Percentiles rank a stretch among this genome's conserved stretches.
Evolutionary conservation across 768 basidiomycete genomes (phyloP).

Genomic region (Suillus alpinus): DNA sequence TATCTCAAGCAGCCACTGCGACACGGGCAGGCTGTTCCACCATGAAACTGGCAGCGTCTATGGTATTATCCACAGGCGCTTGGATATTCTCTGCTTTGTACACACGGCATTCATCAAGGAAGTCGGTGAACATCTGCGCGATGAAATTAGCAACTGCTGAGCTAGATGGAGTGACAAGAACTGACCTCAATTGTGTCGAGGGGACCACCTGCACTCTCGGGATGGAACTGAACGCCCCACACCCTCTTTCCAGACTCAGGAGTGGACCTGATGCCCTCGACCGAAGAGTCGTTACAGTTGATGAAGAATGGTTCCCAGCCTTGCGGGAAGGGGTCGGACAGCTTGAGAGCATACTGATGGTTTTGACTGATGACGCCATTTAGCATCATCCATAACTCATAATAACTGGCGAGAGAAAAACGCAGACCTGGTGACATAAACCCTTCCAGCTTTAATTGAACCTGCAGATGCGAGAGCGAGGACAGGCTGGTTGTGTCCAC

Average conservation of each 20-base stretch:
- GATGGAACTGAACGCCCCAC: slow-evolving; percentile 99
- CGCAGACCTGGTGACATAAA: slow-evolving; percentile 88
- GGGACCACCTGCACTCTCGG: slow-evolving; percentile 97
- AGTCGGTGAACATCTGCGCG: slow-evolving; percentile 89
- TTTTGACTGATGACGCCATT: slow-evolving; percentile 64
- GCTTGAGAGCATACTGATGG: slow-evolving; percentile 94
- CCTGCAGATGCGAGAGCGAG: slow-evolving; percentile 91
- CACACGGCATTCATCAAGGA: slow-evolving; percentile 75
- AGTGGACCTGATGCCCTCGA: slow-evolving; percentile 98
- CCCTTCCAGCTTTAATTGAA: slow-evolving; percentile 91
- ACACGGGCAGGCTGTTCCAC: slow-evolving; percentile 20
- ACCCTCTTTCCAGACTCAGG: slow-evolving; percentile 82
- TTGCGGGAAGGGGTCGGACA: slow-evolving; percentile 92
- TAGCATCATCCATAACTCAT: background rate
- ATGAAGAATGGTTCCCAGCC: slow-evolving; percentile 99
- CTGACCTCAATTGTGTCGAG: slow-evolving; percentile 94
- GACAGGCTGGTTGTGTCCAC: slow-evolving; percentile 98
- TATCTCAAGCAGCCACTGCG: slow-evolving; percentile 28
- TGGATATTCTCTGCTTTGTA: slow-evolving; percentile 39
- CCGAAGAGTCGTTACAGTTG: slow-evolving; percentile 98
- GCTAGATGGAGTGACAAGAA: background rate
- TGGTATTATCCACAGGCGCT: slow-evolving; percentile 13
- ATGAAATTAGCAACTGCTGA: background rate
- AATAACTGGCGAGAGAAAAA: background rate
- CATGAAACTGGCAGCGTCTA: slow-evolving; percentile 17